Conservation (phyloP, 805 yeast species). For the Lachancea meyersii region DNA sequence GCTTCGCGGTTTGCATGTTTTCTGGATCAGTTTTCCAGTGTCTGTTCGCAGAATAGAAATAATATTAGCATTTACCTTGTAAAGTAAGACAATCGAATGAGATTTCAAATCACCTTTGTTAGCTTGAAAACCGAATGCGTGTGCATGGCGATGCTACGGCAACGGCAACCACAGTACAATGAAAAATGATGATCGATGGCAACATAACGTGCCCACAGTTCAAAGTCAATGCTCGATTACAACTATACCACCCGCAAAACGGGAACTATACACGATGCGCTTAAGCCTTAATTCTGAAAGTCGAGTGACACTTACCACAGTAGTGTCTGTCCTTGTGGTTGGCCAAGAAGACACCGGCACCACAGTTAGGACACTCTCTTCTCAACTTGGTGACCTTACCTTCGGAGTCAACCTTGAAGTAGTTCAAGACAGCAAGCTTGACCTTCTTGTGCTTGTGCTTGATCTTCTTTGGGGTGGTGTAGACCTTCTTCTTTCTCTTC, state of each 20-base stretch:
- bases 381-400: conserved; percentile 98
- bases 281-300: conserved; percentile 53
- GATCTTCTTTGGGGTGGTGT: conserved; percentile 99
- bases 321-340: conserved; percentile 97
- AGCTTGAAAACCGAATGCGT: no score
- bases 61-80: neutral
- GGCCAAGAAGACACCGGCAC: conserved; percentile 99
- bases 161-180: no score
- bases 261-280: conserved; percentile 13
- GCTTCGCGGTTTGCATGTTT: neutral
- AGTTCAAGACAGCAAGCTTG: conserved; percentile 97
- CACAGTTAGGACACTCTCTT: conserved; percentile 97
- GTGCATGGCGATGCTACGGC: no score
- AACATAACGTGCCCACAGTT: no score
- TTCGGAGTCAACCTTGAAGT: conserved; percentile 98
- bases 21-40: neutral
- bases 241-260: neutral
- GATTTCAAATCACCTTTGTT: no score
- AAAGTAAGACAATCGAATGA: neutral
- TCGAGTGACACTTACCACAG: conserved; percentile 99
- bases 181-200: no score
- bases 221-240: neutral
- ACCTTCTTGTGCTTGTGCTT: conserved; percentile 99
- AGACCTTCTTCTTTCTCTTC: conserved; percentile 99
- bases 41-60: conserved; percentile 1